Conservation (phyloP, 148 eudicot species). For the Chenopodium formosanum region DNA sequence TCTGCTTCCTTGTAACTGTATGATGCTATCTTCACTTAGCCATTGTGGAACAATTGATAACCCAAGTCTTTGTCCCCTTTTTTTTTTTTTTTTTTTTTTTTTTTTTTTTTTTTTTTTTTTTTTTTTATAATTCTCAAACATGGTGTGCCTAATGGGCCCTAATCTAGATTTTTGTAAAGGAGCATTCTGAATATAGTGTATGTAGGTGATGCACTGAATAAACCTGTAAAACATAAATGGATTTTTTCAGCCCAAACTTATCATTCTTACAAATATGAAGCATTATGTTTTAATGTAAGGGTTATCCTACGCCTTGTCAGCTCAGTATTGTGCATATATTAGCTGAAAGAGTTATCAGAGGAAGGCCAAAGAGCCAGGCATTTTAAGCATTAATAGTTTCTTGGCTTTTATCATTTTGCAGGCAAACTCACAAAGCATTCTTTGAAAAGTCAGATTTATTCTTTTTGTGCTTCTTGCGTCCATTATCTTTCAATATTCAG, state of each 20-base stretch:
- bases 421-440: constrained; percentile 72
- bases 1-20: constrained; percentile 12
- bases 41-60: neutral
- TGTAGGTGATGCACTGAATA: neutral
- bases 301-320: neutral
- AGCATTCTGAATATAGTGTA: neutral
- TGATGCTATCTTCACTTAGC: neutral
- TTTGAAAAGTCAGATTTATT: constrained; percentile 75
- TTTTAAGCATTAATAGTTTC: neutral
- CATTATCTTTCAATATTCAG: constrained; percentile 67
- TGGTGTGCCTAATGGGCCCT: neutral
- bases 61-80: neutral
- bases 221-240: neutral
- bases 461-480: constrained; percentile 70
- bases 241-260: too few relatives aligned
- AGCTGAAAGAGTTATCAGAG: neutral
- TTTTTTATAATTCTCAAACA: neutral
- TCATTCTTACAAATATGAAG: too few relatives aligned
- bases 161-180: neutral
- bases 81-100: neutral
- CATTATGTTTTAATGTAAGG: constrained; percentile 5
- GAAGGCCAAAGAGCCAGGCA: neutral
- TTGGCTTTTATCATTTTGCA: constrained; percentile 27
- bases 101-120: neutral
- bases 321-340: neutral